Percentiles rank a stretch among this genome's conserved stretches.
Evolutionary conservation across 495 filamentous ascomycete species (phyloP).

Genomic region (Penicillium mononematosum): DNA sequence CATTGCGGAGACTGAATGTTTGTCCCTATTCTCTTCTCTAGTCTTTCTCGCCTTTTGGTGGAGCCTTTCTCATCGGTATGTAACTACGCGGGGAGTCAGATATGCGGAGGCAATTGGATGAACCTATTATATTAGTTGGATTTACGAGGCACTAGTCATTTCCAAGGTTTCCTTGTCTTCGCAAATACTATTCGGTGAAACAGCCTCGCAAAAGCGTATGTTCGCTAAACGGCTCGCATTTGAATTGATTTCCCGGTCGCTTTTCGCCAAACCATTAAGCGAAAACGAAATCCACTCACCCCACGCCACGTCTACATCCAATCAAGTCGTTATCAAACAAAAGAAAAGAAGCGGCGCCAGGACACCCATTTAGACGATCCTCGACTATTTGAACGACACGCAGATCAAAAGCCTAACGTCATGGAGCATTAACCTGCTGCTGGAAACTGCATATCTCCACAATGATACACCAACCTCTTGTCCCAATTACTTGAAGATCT

Average conservation of each 20-base stretch:
- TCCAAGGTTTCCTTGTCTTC: not conserved
- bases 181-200: no score
- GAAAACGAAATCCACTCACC: not conserved
- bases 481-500: no score
- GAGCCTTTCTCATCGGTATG: not conserved
- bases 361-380: no score
- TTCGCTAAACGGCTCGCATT: not conserved
- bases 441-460: no score
- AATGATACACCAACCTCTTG: no score
- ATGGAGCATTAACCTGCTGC: no score
- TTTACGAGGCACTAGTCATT: not conserved
- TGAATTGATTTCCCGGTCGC: not conserved
- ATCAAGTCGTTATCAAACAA: no score
- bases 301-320: no score
- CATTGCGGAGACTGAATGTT: not conserved
- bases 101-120: not conserved
- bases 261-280: not conserved
- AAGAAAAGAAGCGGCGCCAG: no score
- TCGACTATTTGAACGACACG: no score
- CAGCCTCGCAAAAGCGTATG: not conserved
- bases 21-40: not conserved
- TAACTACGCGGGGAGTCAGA: not conserved
- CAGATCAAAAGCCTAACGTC: no score
- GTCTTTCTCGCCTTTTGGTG: not conserved
- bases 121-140: not conserved